Base-by-base conservation (phyloP, 2,329 filamentous ascomycete genomes). In the Apiospora hydei region DNA sequence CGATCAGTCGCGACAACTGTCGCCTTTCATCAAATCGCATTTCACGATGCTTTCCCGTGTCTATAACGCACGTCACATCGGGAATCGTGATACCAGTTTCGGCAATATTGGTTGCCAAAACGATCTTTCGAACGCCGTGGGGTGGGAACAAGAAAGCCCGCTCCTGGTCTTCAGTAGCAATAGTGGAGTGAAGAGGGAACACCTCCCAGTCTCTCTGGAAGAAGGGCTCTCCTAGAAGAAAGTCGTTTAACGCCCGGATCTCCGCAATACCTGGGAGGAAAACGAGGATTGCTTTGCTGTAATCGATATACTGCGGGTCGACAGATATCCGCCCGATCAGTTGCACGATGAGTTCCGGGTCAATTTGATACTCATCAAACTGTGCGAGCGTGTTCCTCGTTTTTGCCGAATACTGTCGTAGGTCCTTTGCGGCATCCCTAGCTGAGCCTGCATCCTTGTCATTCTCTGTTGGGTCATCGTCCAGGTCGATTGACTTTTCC, bases 11-110 rank as follows among this genome's bases (percentile, higher is more conserved):
- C 1, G 96, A 98, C 46, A 99, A 87, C 79, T 99, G 96, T 71
- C 95, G 89, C 71, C 94, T 90, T 83, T 99, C 96, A 79, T 99
- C 96, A 77, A 97, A 98, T 41, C 96, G 88, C 96, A 98, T 98
- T 82, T 98, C 96, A 76, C 97, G 95, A 82, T 98, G 96, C 82
- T 98, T 98, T 71, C 96, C 96, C 0, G 95, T 95, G 81, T 99
- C 96, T 72, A 99, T 93, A 66, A 99, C 96, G 77, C 95, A 98
- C 0, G 96, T 98, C 43, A 99, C 94, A 80, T 99, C 96, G 0
- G 96, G 96, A 75, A 99, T 99, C 0, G 96, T 99, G 79, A 99
- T 98, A 85, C 96, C 96, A 0, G 96, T 99, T 82, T 99, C 96
- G 5, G 96, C 96, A 81, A 99, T 99, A 79, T 99, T 99, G 18